These are phyloP conservation scores for Talaromyces amestolkiae DNA, from an alignment of 2,329 filamentous ascomycete species.

Conservation along the genomic window DNA sequence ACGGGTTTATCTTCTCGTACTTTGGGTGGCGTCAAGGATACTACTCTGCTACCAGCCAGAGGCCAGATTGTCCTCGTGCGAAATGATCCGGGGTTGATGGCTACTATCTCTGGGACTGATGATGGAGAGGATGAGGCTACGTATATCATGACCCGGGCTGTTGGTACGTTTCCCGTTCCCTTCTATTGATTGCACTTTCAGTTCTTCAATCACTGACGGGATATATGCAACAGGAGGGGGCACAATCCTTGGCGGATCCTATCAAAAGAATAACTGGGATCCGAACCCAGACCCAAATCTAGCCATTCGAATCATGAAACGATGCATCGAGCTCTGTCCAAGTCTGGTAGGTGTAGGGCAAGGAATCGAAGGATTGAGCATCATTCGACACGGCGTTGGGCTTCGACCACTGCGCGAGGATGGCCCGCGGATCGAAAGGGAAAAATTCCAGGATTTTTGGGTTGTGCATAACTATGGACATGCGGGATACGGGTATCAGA, in stretches of 20 bases:
- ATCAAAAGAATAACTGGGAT: conserved; percentile 78
- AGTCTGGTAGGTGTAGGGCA: conserved; percentile 36
- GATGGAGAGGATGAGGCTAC: conserved; percentile 66
- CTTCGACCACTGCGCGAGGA: conserved; percentile 70
- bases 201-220: background rate
- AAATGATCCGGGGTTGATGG: conserved; percentile 72
- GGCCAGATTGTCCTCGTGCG: conserved; percentile 82
- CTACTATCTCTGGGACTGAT: conserved; percentile 62
- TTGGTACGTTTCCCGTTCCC: conserved; percentile 18
- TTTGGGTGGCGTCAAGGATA: conserved; percentile 79
- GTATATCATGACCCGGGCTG: conserved; percentile 80
- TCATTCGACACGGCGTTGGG: conserved; percentile 80
- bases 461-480: conserved; percentile 47
- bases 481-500: conserved; percentile 62
- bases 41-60: conserved; percentile 68
- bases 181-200: too few species aligned
- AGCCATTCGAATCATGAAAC: conserved; percentile 79
- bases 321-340: conserved; percentile 44
- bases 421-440: conserved; percentile 73
- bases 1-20: conserved; percentile 73
- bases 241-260: conserved; percentile 81
- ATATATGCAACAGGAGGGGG: conserved; percentile 55
- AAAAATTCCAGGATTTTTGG: conserved; percentile 61
- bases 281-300: conserved; percentile 73
- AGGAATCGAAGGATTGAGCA: conserved; percentile 68